Evolutionary conservation across 2,329 filamentous ascomycete genomes (phyloP).

Genomic region (Bipolaris cookei): DNA sequence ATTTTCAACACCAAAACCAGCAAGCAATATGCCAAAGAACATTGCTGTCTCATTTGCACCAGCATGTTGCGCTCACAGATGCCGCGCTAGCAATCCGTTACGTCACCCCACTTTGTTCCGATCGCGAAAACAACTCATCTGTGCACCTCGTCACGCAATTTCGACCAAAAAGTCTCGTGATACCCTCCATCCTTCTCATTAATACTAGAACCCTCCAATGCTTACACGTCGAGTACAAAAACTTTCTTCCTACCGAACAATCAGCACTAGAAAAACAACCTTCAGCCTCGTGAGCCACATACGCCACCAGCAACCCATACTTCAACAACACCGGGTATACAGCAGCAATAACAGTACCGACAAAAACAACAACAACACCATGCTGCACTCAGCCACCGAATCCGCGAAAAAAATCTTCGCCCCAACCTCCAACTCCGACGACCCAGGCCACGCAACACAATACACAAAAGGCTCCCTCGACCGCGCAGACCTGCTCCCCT

Average conservation of each 20-base stretch:
- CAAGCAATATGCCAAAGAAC: too few relatives aligned
- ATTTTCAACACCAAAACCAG: neutral
- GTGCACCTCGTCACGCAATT: conserved; percentile 21
- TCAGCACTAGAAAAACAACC: neutral
- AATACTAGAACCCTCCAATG: neutral
- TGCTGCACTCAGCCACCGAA: conserved; percentile 34
- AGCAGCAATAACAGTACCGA: neutral
- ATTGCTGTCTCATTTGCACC: too few relatives aligned
- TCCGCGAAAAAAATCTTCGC: conserved; percentile 61
- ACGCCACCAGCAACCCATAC: too few relatives aligned
- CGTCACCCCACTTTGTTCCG: conserved; percentile 35
- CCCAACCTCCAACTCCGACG: conserved; percentile 61
- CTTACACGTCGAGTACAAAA: conserved; percentile 1
- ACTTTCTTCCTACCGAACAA: conserved; percentile 5
- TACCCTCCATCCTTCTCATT: neutral
- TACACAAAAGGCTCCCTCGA: conserved; percentile 72
- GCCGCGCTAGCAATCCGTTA: conserved; percentile 20
- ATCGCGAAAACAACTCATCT: conserved; percentile 26
- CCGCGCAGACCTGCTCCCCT: conserved; percentile 63
- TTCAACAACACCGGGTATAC: neutral
- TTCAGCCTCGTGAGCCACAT: neutral
- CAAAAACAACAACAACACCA: conserved; percentile 18
- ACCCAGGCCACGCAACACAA: conserved; percentile 72
- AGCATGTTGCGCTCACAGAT: neutral
- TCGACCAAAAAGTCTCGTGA: conserved; percentile 1